Conservation (phyloP, 2,329 filamentous ascomycete species). For the Paraphoma chrysanthemicola region DNA sequence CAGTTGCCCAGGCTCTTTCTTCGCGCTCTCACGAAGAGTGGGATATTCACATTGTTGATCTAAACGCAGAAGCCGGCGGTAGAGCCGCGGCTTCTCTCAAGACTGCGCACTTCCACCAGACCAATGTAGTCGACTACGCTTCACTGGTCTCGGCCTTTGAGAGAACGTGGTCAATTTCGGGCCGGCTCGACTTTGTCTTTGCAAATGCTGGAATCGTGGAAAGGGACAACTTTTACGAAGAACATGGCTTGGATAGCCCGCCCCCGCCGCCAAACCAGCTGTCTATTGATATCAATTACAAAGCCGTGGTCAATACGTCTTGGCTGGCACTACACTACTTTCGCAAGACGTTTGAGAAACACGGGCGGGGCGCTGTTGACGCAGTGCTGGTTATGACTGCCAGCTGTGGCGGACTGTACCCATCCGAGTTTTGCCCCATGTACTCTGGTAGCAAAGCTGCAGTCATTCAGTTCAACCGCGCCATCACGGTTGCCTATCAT, state of each 20-base stretch:
- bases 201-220: constrained; percentile 58
- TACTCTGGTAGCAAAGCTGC: constrained; percentile 43
- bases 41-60: constrained; percentile 52
- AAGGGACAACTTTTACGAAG: constrained; percentile 50
- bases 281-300: constrained; percentile 48
- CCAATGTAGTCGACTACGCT: constrained; percentile 48
- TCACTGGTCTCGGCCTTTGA: constrained; percentile 48
- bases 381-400: constrained; percentile 47
- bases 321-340: constrained; percentile 55
- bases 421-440: constrained; percentile 41
- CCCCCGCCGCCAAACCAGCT: constrained; percentile 43
- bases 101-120: constrained; percentile 48
- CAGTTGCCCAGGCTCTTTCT: constrained; percentile 50
- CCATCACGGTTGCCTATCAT: constrained; percentile 51
- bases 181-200: constrained; percentile 57
- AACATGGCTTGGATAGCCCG: constrained; percentile 32
- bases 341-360: constrained; percentile 21
- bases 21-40: constrained; percentile 40
- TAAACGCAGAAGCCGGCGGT: constrained; percentile 46
- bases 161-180: constrained; percentile 41
- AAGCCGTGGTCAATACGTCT: constrained; percentile 47
- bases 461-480: constrained; percentile 50
- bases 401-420: constrained; percentile 49
- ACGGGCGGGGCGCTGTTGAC: constrained; percentile 23
- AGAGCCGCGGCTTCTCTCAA: constrained; percentile 30